Evolutionary conservation across 1,284 basidiomycete genomes (phyloP).

Genomic region (Ceratorhiza oryzae-sativae): DNA sequence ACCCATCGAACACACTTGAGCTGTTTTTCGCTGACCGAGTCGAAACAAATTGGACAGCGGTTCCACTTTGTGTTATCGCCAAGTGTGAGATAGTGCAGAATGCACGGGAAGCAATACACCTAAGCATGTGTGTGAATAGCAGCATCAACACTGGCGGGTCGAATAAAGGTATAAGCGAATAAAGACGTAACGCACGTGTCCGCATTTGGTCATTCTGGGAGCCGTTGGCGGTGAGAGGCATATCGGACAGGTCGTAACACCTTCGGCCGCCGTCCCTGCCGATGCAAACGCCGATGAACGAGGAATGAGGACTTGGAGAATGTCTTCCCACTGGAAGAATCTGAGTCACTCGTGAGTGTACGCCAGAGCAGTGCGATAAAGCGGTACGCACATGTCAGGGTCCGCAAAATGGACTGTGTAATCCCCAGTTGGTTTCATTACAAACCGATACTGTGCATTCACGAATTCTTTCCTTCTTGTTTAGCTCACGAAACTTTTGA

Average conservation of each 20-base stretch:
- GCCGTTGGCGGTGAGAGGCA: slow-evolving; percentile 91
- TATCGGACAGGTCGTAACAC: slow-evolving; percentile 87
- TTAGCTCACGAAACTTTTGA: slow-evolving; percentile 27
- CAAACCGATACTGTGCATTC: slow-evolving; percentile 92
- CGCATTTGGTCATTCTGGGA: slow-evolving; percentile 96
- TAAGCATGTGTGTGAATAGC: slow-evolving; percentile 48
- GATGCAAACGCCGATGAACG: slow-evolving; percentile 65
- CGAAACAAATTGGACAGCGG: slow-evolving; percentile 95
- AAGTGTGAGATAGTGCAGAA: slow-evolving; percentile 88
- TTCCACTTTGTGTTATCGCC: slow-evolving; percentile 84
- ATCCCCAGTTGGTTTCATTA: slow-evolving; percentile 89
- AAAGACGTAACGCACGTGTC: slow-evolving; percentile 74
- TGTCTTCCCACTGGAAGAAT: slow-evolving; percentile 95
- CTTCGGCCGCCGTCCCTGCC: slow-evolving; percentile 60
- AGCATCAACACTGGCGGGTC: slow-evolving; percentile 39
- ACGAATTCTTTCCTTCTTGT: slow-evolving; percentile 70
- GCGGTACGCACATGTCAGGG: slow-evolving; percentile 80
- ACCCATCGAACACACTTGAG: slow-evolving; percentile 93
- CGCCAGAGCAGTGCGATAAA: slow-evolving; percentile 7
- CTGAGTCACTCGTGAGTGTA: slow-evolving; percentile 53
- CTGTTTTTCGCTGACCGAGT: slow-evolving; percentile 89
- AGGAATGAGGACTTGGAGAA: slow-evolving; percentile 93
- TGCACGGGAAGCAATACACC: slow-evolving; percentile 91
- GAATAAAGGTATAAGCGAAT: slow-evolving; percentile 41
- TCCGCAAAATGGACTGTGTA: slow-evolving; percentile 96